Evolutionary conservation across 1,139 yeast species (phyloP).

Genomic region (Candida buenavistaensis): DNA sequence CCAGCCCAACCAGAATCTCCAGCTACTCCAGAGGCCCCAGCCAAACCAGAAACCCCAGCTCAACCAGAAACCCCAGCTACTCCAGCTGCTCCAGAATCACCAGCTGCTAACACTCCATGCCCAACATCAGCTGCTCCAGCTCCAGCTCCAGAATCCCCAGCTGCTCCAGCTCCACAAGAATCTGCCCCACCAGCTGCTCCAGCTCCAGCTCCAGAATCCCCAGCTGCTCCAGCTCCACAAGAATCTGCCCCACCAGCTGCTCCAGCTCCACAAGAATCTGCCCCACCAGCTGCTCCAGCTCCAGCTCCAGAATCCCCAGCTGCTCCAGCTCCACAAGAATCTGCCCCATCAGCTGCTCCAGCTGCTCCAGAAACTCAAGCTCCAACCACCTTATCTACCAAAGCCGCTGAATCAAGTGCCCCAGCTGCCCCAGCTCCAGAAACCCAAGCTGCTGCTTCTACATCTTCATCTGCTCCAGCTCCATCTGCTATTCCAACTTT

Average conservation of each 20-base stretch:
- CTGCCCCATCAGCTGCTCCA: neutral
- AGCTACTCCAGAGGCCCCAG: slow-evolving; percentile 14
- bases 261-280: slow-evolving; percentile 11
- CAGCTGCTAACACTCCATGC: no score
- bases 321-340: slow-evolving; percentile 10
- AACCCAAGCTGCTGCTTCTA: no score
- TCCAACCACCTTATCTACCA: slow-evolving; percentile 18
- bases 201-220: slow-evolving; percentile 2
- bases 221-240: no score
- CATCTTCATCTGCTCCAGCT: slow-evolving; percentile 19
- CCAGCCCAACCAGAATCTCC: neutral
- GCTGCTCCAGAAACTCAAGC: slow-evolving; percentile 14
- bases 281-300: slow-evolving; percentile 35
- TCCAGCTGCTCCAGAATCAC: slow-evolving; percentile 1
- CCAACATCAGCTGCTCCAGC: slow-evolving; percentile 2
- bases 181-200: slow-evolving; percentile 2
- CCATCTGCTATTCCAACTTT: slow-evolving; percentile 37
- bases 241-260: slow-evolving; percentile 1
- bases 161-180: no score
- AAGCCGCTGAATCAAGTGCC: slow-evolving; percentile 38
- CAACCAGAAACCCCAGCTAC: neutral
- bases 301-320: slow-evolving; percentile 30
- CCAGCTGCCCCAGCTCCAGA: slow-evolving; percentile 12
- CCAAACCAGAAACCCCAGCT: neutral
- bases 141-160: slow-evolving; percentile 8